Percentiles rank a stretch among this genome's conserved stretches.
phyloP scores from a whole-genome alignment of 805 yeast species.

The Lachancea cidri region DNA sequence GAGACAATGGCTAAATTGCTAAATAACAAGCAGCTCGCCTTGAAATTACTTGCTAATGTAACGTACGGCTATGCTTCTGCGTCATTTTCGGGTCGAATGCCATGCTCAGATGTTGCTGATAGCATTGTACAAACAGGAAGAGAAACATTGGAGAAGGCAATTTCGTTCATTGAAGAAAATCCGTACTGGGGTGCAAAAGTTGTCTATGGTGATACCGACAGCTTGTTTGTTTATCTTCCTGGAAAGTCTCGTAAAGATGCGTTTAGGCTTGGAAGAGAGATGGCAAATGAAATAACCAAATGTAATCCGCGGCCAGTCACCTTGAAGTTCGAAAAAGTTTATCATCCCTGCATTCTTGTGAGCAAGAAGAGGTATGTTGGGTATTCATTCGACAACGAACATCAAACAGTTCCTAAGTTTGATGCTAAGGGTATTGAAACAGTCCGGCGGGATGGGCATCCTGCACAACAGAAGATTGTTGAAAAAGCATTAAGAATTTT shows the following conservation, averaged over 20 bases:
- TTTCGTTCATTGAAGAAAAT: slow-evolving; percentile 56
- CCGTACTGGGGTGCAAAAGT: slow-evolving; percentile 80
- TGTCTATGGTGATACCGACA: slow-evolving; percentile 96
- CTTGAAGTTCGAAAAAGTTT: slow-evolving; percentile 87
- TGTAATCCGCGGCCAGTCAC: slow-evolving; percentile 75
- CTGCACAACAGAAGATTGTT: slow-evolving; percentile 81
- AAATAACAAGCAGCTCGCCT: slow-evolving; percentile 76
- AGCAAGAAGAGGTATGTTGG: slow-evolving; percentile 94
- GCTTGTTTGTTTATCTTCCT: slow-evolving; percentile 84
- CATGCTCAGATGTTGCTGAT: slow-evolving; percentile 92
- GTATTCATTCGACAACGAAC: slow-evolving; percentile 57
- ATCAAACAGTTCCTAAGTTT: slow-evolving; percentile 56
- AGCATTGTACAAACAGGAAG: slow-evolving; percentile 89
- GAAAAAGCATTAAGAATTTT: slow-evolving; percentile 62
- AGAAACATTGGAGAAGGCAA: slow-evolving; percentile 71
- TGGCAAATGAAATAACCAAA: slow-evolving; percentile 59
- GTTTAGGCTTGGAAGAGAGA: slow-evolving; percentile 63
- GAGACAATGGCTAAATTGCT: slow-evolving; percentile 49
- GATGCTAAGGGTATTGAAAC: slow-evolving; percentile 98
- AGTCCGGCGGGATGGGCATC: slow-evolving; percentile 89
- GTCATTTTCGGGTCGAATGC: slow-evolving; percentile 94
- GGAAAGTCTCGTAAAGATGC: slow-evolving; percentile 77
- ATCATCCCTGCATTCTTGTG: slow-evolving; percentile 75
- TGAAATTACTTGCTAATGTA: slow-evolving; percentile 88
- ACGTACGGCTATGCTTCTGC: slow-evolving; percentile 97